phyloP scores from a whole-genome alignment of 129 eudicot species.

The Helianthus tuberosus region DNA sequence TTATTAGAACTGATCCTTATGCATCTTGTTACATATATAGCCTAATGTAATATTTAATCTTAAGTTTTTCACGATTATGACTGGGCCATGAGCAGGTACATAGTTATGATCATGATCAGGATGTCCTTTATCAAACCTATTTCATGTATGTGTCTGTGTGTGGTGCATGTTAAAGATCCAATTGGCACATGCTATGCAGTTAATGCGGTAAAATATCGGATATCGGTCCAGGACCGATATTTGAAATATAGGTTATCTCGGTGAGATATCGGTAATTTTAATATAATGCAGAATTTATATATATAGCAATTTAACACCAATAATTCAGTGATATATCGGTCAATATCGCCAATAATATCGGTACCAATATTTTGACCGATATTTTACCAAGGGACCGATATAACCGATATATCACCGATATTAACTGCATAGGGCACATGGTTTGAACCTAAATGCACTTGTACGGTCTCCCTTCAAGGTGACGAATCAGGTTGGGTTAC shows the following conservation, averaged over 20 bases:
- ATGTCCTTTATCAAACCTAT: background rate
- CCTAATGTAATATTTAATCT: too few species aligned
- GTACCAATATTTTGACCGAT: too few species aligned
- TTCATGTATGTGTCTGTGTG: background rate
- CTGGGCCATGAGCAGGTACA: background rate
- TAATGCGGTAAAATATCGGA: too few species aligned
- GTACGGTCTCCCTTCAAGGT: background rate
- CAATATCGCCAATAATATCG: too few species aligned
- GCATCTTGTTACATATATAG: background rate
- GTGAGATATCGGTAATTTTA: too few species aligned
- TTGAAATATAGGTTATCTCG: too few species aligned
- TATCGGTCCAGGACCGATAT: too few species aligned
- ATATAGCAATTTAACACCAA: too few species aligned
- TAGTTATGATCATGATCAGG: slow-evolving; percentile 1
- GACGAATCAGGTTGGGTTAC: background rate
- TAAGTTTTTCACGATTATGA: background rate
- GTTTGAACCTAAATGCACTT: background rate
- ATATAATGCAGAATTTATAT: too few species aligned
- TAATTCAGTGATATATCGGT: too few species aligned
- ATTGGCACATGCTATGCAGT: background rate
- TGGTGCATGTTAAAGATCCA: background rate
- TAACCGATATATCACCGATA: too few species aligned
- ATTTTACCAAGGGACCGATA: too few species aligned
- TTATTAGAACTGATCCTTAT: background rate
- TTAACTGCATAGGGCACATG: background rate